Conservation (phyloP, 768 basidiomycete species). For the Harrya chromipes region DNA sequence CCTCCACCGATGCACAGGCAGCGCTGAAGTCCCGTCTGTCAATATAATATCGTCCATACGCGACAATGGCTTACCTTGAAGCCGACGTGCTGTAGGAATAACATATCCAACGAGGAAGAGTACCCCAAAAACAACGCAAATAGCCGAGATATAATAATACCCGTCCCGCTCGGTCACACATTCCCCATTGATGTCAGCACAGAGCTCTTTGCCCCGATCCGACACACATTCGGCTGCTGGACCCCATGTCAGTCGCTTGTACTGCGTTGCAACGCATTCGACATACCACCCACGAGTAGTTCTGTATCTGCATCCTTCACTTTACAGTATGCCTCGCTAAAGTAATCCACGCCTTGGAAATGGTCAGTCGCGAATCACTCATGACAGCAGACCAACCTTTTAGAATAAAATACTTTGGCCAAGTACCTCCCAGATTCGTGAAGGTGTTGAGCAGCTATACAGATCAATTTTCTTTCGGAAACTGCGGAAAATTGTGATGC, state of each 20-base stretch:
- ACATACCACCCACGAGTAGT: slow-evolving; percentile 53
- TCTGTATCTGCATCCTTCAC: slow-evolving; percentile 56
- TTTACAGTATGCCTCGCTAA: slow-evolving; percentile 82
- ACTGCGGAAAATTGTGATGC: neutral
- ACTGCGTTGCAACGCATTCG: neutral
- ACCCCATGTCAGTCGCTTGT: slow-evolving; percentile 10
- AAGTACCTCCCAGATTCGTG: slow-evolving; percentile 95
- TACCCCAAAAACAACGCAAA: slow-evolving; percentile 81
- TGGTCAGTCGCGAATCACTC: slow-evolving; percentile 7
- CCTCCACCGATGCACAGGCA: slow-evolving; percentile 73
- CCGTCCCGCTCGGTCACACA: slow-evolving; percentile 89
- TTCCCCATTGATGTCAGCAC: slow-evolving; percentile 68
- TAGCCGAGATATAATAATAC: slow-evolving; percentile 77
- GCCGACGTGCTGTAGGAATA: slow-evolving; percentile 74
- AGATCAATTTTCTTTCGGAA: slow-evolving; percentile 5
- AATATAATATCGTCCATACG: neutral
- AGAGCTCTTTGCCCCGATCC: slow-evolving; percentile 81
- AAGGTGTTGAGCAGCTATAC: slow-evolving; percentile 89
- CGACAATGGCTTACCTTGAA: slow-evolving; percentile 66
- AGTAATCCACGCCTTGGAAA: slow-evolving; percentile 73
- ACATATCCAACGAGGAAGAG: slow-evolving; percentile 72
- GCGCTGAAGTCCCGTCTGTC: slow-evolving; percentile 38
- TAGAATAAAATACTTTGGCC: slow-evolving; percentile 96
- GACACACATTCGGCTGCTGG: slow-evolving; percentile 87
- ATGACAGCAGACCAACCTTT: slow-evolving; percentile 50